Percentiles rank a stretch among this genome's conserved stretches.
Conservation (phyloP, 2,329 filamentous ascomycete genomes). For the Cladosporium sphaerospermum region DNA sequence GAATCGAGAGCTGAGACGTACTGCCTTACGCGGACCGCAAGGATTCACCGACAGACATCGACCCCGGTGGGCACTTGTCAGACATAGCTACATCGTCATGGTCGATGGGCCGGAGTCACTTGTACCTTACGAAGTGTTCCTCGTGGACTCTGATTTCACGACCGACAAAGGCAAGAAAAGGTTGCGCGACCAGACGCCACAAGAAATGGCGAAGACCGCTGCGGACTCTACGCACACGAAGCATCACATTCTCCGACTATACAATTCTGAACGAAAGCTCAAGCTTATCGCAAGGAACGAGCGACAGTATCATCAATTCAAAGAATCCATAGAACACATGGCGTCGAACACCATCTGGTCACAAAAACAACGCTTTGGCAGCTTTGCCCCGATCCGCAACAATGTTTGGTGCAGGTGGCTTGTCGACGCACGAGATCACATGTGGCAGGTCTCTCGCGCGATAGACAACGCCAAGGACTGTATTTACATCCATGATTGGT, state of each 20-base stretch:
- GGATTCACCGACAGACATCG: slow-evolving; percentile 76
- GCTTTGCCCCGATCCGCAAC: slow-evolving; percentile 82
- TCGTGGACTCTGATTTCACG: slow-evolving; percentile 85
- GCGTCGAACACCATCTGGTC: slow-evolving; percentile 75
- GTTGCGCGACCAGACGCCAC: slow-evolving; percentile 47
- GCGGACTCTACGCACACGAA: slow-evolving; percentile 53
- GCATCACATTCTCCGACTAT: slow-evolving; percentile 81
- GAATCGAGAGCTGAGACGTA: slow-evolving; percentile 39
- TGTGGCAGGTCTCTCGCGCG: slow-evolving; percentile 97
- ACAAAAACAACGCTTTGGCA: slow-evolving; percentile 77
- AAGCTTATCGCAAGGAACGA: slow-evolving; percentile 89
- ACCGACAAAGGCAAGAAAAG: slow-evolving; percentile 64
- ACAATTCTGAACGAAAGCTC: slow-evolving; percentile 86
- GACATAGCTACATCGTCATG: slow-evolving; percentile 94
- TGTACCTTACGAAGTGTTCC: slow-evolving; percentile 96
- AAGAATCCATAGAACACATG: slow-evolving; percentile 88
- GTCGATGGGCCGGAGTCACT: slow-evolving; percentile 98
- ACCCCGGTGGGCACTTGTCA: slow-evolving; percentile 96
- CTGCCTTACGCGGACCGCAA: slow-evolving; percentile 43
- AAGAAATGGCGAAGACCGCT: slow-evolving; percentile 59
- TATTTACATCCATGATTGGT: slow-evolving; percentile 99
- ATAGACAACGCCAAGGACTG: slow-evolving; percentile 97
- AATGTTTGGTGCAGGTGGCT: slow-evolving; percentile 93
- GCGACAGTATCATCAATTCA: slow-evolving; percentile 81
- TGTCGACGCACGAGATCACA: slow-evolving; percentile 93